Base-by-base conservation (phyloP, 2,329 filamentous ascomycete species). In the Talaromyces verruculosus region DNA sequence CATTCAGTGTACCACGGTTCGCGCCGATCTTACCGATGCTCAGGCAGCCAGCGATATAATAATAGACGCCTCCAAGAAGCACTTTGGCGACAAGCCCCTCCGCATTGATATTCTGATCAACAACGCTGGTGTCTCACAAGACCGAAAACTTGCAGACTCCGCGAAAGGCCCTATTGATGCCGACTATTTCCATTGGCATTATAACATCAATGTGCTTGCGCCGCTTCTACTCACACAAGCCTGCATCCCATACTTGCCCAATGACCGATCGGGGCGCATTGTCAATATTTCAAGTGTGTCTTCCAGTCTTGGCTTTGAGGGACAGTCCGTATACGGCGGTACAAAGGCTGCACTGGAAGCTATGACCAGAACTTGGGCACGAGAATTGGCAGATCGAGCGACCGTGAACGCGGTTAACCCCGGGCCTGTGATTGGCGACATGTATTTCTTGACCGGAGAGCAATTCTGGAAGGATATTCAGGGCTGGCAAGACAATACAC, bases 91-190 rank as follows among this genome's bases (percentile, higher is more conserved):
- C 67, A 37, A 53, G 13, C 81, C 82, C 64, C 86, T 92, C 75
- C 87, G 89, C 72, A 84, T 96, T 73, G 91, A 96, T 79, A 91
- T 96, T 68, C 82, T 96, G 63, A 82, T 96, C 82, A 96, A 96
- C 84, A 96, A 96, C 77, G 92, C 93, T 35, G 93, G 91, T 28
- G 82, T 88, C 0, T 80, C 83, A 8, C 76, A 74, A 25, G 78
- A 82, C 69, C 74, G 77, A 39, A 72, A 86, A 37, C 80, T 85
- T 45, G 94, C 95, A 79, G 85, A 89, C 71, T 76, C 81, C 30
- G 79, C 91, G 28, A 84, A 86, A 61, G 85, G 90, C 33, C 71
- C 78, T 37, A 85, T 92, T 68, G 85, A 84, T 3, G 74, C 83
- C 5, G 83, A 83, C 13, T 85, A 93, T 72, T 96, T 93, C 79